A percentile compares a stretch with the other conserved stretches of the same genome.
These are phyloP conservation scores for Eragrostis nindensis DNA, from an alignment of 176 grass and related monocot genomes.

Conservation along the genomic window DNA sequence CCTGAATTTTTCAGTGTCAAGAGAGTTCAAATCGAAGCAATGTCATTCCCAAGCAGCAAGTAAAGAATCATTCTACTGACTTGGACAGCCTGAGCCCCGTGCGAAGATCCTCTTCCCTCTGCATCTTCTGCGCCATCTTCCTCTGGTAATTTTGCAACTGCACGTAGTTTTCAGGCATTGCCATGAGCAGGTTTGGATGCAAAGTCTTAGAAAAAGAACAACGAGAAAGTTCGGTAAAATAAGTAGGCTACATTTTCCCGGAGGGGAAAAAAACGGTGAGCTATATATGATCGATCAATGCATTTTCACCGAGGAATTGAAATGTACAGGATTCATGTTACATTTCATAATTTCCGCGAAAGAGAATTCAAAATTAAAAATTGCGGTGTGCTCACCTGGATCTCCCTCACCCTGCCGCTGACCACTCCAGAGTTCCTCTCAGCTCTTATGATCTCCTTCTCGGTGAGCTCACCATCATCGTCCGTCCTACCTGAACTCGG, in stretches of 20 bases:
- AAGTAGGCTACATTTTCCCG: no score
- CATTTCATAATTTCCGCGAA: no score
- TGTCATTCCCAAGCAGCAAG: background rate
- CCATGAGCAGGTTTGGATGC: background rate
- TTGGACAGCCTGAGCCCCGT: conserved; percentile 84
- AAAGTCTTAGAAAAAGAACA: background rate
- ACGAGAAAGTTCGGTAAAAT: background rate
- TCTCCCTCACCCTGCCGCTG: conserved; percentile 85
- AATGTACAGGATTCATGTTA: background rate
- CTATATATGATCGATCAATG: background rate
- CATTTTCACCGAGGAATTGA: background rate
- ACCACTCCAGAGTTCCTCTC: conserved; percentile 93
- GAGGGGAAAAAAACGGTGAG: background rate
- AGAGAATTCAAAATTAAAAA: background rate
- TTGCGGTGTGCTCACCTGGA: conserved; percentile 60
- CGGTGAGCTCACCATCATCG: conserved; percentile 62
- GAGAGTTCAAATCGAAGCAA: conserved; percentile 23
- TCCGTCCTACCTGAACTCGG: conserved; percentile 56
- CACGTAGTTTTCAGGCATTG: conserved; percentile 10
- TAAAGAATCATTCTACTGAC: conserved; percentile 49
- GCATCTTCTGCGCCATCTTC: conserved; percentile 87
- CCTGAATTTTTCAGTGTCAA: conserved; percentile 1
- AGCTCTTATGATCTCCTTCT: conserved; percentile 95
- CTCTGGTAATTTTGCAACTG: conserved; percentile 89
- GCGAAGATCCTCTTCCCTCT: conserved; percentile 72